Evolutionary conservation across 1,139 yeast genomes (phyloP).

Genomic region (Kodamaea sp.): DNA sequence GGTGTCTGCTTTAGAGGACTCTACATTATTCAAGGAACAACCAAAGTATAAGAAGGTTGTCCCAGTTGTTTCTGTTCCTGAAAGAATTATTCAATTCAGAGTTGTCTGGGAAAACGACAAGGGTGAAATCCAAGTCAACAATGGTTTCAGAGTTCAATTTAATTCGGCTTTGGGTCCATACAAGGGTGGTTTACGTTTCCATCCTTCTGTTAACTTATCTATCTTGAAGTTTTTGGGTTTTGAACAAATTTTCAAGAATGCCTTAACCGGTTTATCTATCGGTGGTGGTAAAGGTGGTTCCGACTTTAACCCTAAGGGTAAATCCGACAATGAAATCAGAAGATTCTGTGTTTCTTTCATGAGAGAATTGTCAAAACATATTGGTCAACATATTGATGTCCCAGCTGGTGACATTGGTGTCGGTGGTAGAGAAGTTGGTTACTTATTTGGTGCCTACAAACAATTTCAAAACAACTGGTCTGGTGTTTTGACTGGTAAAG

Average conservation of each 20-base stretch:
- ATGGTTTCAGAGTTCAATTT: constrained; percentile 98
- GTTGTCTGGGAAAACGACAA: constrained; percentile 97
- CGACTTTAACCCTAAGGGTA: constrained; percentile 95
- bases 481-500: constrained; percentile 98
- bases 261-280: constrained; percentile 93
- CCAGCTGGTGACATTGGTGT: constrained; percentile 98
- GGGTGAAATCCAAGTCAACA: constrained; percentile 88
- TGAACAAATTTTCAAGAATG: constrained; percentile 98
- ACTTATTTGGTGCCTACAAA: constrained; percentile 96
- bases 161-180: constrained; percentile 98
- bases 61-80: constrained; percentile 91
- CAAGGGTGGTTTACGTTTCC: constrained; percentile 98
- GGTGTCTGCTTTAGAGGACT: constrained; percentile 81
- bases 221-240: constrained; percentile 94
- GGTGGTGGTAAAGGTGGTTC: constrained; percentile 99
- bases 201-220: constrained; percentile 93
- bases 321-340: constrained; percentile 89
- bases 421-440: constrained; percentile 91
- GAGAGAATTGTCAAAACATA: constrained; percentile 93
- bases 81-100: constrained; percentile 94
- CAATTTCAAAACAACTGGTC: constrained; percentile 88
- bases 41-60: constrained; percentile 89
- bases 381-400: constrained; percentile 95
- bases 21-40: constrained; percentile 81
- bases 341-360: constrained; percentile 94